Base-by-base conservation (phyloP, 495 filamentous ascomycete species). In the Aspergillus funiculosus region DNA sequence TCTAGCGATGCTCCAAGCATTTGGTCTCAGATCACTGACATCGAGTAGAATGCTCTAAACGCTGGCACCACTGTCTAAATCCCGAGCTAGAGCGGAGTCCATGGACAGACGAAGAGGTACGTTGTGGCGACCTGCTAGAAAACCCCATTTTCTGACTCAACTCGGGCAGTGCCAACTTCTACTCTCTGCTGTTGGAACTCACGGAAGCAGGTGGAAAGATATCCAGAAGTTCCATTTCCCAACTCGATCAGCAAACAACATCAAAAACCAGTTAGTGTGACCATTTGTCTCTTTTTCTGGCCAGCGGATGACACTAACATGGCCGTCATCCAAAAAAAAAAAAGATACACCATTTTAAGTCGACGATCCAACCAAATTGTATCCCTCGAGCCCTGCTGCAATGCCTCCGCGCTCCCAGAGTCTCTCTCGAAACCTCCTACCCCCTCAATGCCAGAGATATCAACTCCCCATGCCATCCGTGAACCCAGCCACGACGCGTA, bases 41-140 rank as follows among this genome's bases (percentile, higher is more conserved):
- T 11, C 13, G 30, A 9, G 3, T n/a, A 48, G 46, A 48, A 25
- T 48, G 46, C 11, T 48, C 46, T 1, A 48, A 48, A 11, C 46
- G 46, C 14, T 48, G 46, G 46, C 46, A 48, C 28, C 46, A 48
- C 29, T 48, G 46, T n/a, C 26, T 48, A 28, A 48, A 48, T 15
- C 46, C 46, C 0, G 46, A 48, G 20, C 20, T 48, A 14, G 46
- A 48, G 29, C 46, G 46, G 5, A 48, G 46, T 36, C 46, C 46
- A 4, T 48, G 46, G 46, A 41, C 46, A 10, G 46, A 35, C 20
- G 30, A 22, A 13, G 46, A 48, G 46, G 46, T 48, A 28, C 15
- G 29, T 20, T 41, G 1, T 2, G 15, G 2, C n/a, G 6, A 20
- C 13, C 2, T 10, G 1, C 35, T 4, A 9, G 9, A 21, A 14